Conservation (phyloP, 2,329 filamentous ascomycete species). For the Ophiocordyceps unilateralis region DNA sequence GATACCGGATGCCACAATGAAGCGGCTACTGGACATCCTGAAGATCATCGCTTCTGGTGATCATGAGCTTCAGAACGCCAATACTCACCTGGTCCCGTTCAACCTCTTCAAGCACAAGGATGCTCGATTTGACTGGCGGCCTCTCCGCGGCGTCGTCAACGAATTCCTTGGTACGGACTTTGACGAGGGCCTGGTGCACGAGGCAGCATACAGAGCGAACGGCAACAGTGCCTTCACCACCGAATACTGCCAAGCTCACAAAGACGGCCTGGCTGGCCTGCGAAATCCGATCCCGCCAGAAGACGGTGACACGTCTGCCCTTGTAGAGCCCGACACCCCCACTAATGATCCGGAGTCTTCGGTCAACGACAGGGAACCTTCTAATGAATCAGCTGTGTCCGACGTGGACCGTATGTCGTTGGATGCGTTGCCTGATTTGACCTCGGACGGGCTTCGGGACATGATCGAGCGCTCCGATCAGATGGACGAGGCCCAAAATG, state of each 20-base stretch:
- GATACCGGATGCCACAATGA: conserved; percentile 57
- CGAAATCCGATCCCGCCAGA: conserved; percentile 50
- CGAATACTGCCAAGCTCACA: conserved; percentile 60
- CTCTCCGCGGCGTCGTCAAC: conserved; percentile 11
- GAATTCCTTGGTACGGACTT: conserved; percentile 16
- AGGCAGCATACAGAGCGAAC: conserved; percentile 71
- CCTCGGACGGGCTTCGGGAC: conserved; percentile 12
- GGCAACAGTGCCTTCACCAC: conserved; percentile 41
- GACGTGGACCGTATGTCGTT: conserved; percentile 21
- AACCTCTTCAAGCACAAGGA: conserved; percentile 26
- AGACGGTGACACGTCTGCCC: conserved; percentile 28
- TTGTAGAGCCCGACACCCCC: conserved; percentile 9
- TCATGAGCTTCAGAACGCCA: conserved; percentile 47
- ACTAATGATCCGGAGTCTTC: conserved; percentile 8
- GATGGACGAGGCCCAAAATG: not conserved
- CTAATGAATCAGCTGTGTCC: conserved; percentile 7
- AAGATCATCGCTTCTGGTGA: conserved; percentile 65
- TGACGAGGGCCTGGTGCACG: conserved; percentile 47
- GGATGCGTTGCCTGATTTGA: conserved; percentile 14
- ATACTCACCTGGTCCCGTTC: conserved; percentile 26
- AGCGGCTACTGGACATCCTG: conserved; percentile 68
- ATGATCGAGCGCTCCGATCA: conserved; percentile 9
- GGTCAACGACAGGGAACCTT: conserved; percentile 7
- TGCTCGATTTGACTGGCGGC: conserved; percentile 28
- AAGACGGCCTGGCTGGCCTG: conserved; percentile 35